Base-by-base conservation (phyloP, 2,329 filamentous ascomycete genomes). In the Dendrostoma leiphaemia region DNA sequence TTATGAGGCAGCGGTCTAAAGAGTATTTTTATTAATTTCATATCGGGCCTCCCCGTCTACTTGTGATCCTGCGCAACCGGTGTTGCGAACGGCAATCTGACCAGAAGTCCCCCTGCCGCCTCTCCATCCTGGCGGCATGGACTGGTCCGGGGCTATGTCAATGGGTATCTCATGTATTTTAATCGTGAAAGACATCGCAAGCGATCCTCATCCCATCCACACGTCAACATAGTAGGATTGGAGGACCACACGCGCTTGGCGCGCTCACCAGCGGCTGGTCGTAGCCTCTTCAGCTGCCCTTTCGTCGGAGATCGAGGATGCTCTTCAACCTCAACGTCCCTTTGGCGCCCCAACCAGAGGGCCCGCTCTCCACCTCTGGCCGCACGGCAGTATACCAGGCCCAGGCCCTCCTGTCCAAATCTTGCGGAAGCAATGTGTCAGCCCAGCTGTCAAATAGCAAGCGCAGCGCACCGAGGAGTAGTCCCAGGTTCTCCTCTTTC, bases 311-410 rank as follows among this genome's bases (percentile, higher is more conserved):
- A 8, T 77, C 77, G 59, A 92, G 67, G 37, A 96, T 89, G 60
- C 84, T 83, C 13, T 73, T 73, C 32, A 95, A 67, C 61, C 77
- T 84, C 26, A 96, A 74, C 51, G 76, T 73, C 1, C 88, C 90
- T 69, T 93, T 94, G 12, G 87, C 88, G 26, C 91, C 91, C 91
- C 91, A 96, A 2, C 91, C 91, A 19, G 84, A 82, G 45, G 83
- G 82, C 0, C 91, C 91, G 53, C 78, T 72, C 55, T 89, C 84
- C 2, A 96, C 88, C 19, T 90, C 85, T 1, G 91, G 91, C 59
- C 91, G 77, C 19, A 92, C 83, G 21, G 81, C 79, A 2, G 88
- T 76, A 69, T 96, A 96, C 91, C 91, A 96, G 10, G 74, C 74
- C 89, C 90, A 95, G 17, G 90, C 89, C 56, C 85, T 81, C 58